Evolutionary conservation across 2,329 filamentous ascomycete genomes (phyloP), one percentile per base, ranked within the genome.

Genomic region (Dothidotthia symphoricarpi): DNA sequence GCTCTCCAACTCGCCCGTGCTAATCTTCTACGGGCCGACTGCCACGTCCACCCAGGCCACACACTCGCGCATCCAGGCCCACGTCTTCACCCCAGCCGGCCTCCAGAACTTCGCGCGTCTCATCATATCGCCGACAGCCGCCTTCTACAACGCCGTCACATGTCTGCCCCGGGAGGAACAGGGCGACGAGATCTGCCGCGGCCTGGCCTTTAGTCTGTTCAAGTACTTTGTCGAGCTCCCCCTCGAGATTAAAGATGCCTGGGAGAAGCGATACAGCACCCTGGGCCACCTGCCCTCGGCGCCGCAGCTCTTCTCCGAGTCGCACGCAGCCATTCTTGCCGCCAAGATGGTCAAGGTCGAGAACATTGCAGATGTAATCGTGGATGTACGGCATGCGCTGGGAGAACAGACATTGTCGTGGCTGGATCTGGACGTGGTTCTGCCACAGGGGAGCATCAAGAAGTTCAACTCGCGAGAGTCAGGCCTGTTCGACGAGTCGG

Each of bases 201-300:
- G 85, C 13, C 77, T 98, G 39, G 93, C 91, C 31, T 95, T 97
- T 67, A 89, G 88, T 39, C 75, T 98, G 52, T 85, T 85, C 73
- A 96, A 95, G 66, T 98, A 96, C 74, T 97, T 96, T 63, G 78
- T 80, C 45, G 91, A 97, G 69, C 75, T 98, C 35, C 82, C 90
- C 15, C 79, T 85, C 37, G 74, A 78, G 25, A 83, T 89, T 61
- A 95, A 88, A 73, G 75, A 75, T 55, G 77, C 81, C 44, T 77
- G 95, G 65, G 81, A 75, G 36, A 68, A 73, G 29, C 68, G 75
- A 36, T 70, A 73, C 37, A 74, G 73, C 45, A 67, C 73, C 16
- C 67, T 75, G 51, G 75, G 75, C 53, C 75, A 55, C 34, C 81
- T 84, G 4, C 79, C 80, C 27, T 83, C 81, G 28, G 76, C 78